These are phyloP conservation scores for Kwoniella europaea DNA, from an alignment of 768 basidiomycete species.

Conservation along the genomic window DNA sequence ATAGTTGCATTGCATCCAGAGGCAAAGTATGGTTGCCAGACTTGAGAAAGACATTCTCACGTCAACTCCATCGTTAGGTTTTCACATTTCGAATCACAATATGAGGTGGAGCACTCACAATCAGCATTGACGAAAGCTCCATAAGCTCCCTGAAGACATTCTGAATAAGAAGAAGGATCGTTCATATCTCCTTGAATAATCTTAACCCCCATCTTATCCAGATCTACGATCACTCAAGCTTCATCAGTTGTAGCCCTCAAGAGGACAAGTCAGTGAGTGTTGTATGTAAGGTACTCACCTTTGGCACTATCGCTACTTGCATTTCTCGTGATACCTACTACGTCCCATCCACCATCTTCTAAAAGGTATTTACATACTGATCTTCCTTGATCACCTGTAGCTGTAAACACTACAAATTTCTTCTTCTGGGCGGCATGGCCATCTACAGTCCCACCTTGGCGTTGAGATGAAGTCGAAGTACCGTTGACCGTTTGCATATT, in stretches of 20 bases:
- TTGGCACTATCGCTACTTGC: not conserved
- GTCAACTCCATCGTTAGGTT: not conserved
- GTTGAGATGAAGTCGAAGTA: not conserved
- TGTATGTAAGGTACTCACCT: no score
- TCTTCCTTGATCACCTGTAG: constrained; percentile 17
- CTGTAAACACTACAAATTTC: constrained; percentile 16
- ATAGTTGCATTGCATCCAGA: not conserved
- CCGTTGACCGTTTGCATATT: not conserved
- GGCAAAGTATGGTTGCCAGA: constrained; percentile 1
- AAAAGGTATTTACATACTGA: constrained; percentile 7
- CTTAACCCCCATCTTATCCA: constrained; percentile 10
- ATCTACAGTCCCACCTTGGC: not conserved
- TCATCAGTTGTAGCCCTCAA: no score
- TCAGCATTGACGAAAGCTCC: constrained; percentile 17
- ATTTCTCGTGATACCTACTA: constrained; percentile 14
- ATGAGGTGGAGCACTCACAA: constrained; percentile 4
- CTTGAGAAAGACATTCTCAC: not conserved
- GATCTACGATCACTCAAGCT: not conserved
- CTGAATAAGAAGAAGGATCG: constrained; percentile 6
- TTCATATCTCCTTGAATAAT: constrained; percentile 7
- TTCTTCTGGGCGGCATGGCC: not conserved
- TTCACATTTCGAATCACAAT: not conserved
- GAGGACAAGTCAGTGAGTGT: no score
- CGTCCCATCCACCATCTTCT: constrained; percentile 7
- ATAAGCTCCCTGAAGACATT: constrained; percentile 8